Evolutionary conservation across 2,329 filamentous ascomycete genomes (phyloP).

Genomic region (Beauveria scarabaeidicola): DNA sequence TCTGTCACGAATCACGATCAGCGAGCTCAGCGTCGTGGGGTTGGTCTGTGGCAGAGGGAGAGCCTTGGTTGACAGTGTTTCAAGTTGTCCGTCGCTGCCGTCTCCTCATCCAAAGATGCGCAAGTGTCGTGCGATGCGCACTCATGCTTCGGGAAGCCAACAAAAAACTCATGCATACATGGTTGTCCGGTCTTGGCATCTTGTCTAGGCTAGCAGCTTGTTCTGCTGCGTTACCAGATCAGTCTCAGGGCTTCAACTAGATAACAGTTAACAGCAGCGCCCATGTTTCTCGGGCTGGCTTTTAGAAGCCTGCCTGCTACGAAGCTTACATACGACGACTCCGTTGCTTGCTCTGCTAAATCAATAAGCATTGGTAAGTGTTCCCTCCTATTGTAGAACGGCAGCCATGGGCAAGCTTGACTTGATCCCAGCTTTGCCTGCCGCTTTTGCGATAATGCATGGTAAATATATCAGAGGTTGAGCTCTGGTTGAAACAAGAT

Average conservation of each 20-base stretch:
- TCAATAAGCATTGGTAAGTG: no score
- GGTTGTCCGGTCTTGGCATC: background rate
- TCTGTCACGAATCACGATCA: conserved; percentile 6
- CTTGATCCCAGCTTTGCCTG: no score
- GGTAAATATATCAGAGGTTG: background rate
- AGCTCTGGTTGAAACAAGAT: background rate
- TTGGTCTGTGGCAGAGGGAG: background rate
- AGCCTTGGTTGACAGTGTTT: background rate
- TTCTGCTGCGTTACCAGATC: background rate
- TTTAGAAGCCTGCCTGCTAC: background rate
- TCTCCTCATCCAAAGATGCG: background rate
- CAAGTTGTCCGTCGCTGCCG: background rate
- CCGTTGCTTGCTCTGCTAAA: background rate
- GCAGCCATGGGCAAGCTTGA: no score
- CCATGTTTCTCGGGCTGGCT: background rate
- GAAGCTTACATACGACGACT: background rate
- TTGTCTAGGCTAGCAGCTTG: background rate
- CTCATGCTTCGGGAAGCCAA: no score
- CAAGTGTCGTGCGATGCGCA: background rate
- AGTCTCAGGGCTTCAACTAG: no score
- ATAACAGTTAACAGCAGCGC: background rate
- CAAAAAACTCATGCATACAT: background rate
- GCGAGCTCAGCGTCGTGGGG: background rate
- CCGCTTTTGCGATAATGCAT: background rate
- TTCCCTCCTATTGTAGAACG: no score